These are phyloP conservation scores for Cruciata laevipes DNA, from an alignment of 257 asterid species.

Conservation along the genomic window DNA sequence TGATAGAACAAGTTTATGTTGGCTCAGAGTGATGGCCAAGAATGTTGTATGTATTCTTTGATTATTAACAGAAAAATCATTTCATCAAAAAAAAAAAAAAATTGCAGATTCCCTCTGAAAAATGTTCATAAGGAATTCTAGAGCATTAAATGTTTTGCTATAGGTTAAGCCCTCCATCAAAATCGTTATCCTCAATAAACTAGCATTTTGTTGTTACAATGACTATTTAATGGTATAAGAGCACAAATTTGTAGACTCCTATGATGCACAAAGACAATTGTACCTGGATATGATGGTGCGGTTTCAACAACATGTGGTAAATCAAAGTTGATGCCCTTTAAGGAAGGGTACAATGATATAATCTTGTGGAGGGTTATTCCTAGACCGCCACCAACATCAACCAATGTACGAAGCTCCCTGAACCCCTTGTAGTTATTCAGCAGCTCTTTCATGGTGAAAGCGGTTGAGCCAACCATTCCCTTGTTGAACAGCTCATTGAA, in stretches of 20 bases:
- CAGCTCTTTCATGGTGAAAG: conserved; percentile 7
- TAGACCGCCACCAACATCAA: conserved; percentile 16
- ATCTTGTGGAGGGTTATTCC: conserved; percentile 14
- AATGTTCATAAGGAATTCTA: too few relatives aligned
- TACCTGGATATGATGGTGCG: conserved; percentile 16
- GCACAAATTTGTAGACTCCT: not conserved
- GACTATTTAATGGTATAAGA: not conserved
- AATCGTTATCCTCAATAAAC: not conserved
- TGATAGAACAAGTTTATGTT: too few relatives aligned
- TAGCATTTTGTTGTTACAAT: not conserved
- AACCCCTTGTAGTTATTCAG: conserved; percentile 11
- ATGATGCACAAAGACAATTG: not conserved
- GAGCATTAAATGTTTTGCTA: not conserved
- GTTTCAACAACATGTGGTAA: conserved; percentile 7
- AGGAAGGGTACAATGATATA: conserved; percentile 8
- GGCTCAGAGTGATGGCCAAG: too few relatives aligned
- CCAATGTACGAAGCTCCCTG: conserved; percentile 5
- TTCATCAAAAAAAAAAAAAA: too few relatives aligned
- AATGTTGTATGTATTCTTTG: too few relatives aligned
- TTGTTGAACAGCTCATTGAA: conserved; percentile 20
- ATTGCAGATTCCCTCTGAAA: too few relatives aligned
- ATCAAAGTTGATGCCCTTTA: conserved; percentile 13
- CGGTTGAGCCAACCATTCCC: conserved; percentile 13
- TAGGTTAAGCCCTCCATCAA: not conserved
- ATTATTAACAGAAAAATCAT: too few relatives aligned